These are phyloP conservation scores for Entamoeba dispar DNA, from an alignment of 208 protist genomes.

Conservation along the genomic window DNA sequence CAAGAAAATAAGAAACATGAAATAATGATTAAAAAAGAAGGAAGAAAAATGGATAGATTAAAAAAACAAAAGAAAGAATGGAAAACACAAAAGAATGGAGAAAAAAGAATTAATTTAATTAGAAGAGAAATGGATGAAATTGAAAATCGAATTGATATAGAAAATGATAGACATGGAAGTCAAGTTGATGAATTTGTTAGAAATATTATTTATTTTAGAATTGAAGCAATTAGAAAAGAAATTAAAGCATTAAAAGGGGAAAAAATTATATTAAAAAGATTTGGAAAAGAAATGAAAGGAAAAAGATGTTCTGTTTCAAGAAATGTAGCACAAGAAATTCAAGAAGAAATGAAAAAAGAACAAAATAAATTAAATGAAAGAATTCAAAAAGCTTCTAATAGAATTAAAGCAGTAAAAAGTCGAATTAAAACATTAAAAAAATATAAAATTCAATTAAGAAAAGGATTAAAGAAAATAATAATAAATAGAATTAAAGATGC, in stretches of 20 bases:
- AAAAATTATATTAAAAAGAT: not conserved
- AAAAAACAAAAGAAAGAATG: not conserved
- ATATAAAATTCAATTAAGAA: not conserved
- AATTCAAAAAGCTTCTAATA: not conserved
- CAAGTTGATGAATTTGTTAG: not conserved
- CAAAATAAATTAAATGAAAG: not conserved
- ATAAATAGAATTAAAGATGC: not conserved
- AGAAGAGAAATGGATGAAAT: too few relatives aligned
- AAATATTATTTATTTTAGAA: not conserved
- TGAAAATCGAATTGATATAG: not conserved
- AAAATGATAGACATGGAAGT: not conserved
- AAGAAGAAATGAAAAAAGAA: not conserved
- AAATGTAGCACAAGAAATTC: not conserved
- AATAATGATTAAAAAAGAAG: not conserved
- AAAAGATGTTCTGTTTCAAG: not conserved
- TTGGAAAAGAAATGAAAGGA: not conserved
- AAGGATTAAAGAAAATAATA: not conserved
- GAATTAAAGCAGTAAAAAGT: not conserved
- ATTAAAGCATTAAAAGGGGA: not conserved
- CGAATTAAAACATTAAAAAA: not conserved
- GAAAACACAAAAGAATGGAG: not conserved
- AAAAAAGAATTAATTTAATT: too few relatives aligned
- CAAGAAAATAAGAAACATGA: not conserved
- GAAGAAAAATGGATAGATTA: not conserved
- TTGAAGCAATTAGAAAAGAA: not conserved